Evolutionary conservation across 345 rosid species (phyloP).

Genomic region (Pelargonium nanum): DNA sequence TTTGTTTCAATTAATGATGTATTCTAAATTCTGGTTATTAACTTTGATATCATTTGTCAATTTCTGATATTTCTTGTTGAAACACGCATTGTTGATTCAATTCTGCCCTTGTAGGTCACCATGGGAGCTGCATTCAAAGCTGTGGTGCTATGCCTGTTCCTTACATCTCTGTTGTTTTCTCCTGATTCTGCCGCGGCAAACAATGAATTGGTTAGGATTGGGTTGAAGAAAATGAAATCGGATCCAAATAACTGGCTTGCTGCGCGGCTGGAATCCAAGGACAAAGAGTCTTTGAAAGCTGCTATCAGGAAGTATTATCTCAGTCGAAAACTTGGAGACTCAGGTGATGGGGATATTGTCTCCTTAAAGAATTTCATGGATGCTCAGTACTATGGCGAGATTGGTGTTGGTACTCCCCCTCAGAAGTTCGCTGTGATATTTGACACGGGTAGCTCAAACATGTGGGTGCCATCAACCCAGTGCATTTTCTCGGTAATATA

Average conservation of each 20-base stretch:
- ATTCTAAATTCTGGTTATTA: too few species aligned
- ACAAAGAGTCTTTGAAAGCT: constrained; percentile 29
- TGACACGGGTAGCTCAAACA: constrained; percentile 91
- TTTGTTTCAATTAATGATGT: too few species aligned
- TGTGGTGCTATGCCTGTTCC: constrained; percentile 27
- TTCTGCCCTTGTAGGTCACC: constrained; percentile 22
- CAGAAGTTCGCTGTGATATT: constrained; percentile 90
- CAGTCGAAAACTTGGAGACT: constrained; percentile 22
- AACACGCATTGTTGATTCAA: not conserved
- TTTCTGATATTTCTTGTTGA: too few species aligned
- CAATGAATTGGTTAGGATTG: constrained; percentile 56
- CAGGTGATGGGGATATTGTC: constrained; percentile 45
- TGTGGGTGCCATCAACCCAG: constrained; percentile 95
- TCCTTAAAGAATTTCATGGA: constrained; percentile 60
- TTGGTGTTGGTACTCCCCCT: constrained; percentile 84
- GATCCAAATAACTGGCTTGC: constrained; percentile 52
- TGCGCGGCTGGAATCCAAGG: constrained; percentile 39
- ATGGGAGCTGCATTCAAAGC: constrained; percentile 35
- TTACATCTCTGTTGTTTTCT: constrained; percentile 30
- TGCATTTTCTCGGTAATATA: constrained; percentile 77
- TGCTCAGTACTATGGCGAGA: constrained; percentile 96
- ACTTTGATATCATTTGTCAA: too few species aligned
- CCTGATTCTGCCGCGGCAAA: constrained; percentile 25
- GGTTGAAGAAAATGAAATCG: constrained; percentile 55
- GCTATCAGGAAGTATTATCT: constrained; percentile 25